Percentiles rank a stretch among this genome's conserved stretches.
Evolutionary conservation across 2,329 filamentous ascomycete species (phyloP).

Genomic region (Clonostachys byssicola): DNA sequence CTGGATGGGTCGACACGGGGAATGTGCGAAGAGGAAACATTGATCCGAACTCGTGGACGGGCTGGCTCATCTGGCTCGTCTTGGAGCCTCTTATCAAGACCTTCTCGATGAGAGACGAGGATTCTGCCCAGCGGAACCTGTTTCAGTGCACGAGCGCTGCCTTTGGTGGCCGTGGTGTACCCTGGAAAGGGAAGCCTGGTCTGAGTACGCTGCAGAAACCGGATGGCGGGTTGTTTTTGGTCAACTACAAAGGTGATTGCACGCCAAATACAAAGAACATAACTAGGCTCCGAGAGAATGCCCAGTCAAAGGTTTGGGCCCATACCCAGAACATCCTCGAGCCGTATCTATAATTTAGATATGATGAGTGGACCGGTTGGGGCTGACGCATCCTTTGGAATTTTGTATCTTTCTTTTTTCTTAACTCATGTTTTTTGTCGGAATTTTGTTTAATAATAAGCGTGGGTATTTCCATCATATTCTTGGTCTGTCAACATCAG

Average conservation of each 20-base stretch:
- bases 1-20: slow-evolving; percentile 19
- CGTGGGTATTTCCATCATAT: too few species aligned
- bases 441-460: too few species aligned
- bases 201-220: background rate
- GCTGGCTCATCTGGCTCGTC: background rate
- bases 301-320: background rate
- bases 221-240: background rate
- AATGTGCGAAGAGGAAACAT: slow-evolving; percentile 14
- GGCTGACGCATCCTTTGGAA: too few species aligned
- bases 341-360: background rate
- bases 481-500: too few species aligned
- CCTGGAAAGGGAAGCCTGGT: background rate
- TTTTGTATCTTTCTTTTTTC: too few species aligned
- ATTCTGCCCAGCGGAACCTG: background rate
- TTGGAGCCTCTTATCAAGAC: background rate
- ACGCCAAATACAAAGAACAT: background rate
- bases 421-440: too few species aligned
- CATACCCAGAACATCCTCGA: background rate
- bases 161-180: background rate
- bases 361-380: too few species aligned
- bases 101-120: background rate
- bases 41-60: background rate
- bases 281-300: background rate
- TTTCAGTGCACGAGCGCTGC: background rate
- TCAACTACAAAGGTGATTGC: background rate